Percentiles rank a stretch among this genome's conserved stretches.
These are phyloP conservation scores for Paecilomyces sp. DNA, from an alignment of 2,329 filamentous ascomycete species.

Conservation along the genomic window DNA sequence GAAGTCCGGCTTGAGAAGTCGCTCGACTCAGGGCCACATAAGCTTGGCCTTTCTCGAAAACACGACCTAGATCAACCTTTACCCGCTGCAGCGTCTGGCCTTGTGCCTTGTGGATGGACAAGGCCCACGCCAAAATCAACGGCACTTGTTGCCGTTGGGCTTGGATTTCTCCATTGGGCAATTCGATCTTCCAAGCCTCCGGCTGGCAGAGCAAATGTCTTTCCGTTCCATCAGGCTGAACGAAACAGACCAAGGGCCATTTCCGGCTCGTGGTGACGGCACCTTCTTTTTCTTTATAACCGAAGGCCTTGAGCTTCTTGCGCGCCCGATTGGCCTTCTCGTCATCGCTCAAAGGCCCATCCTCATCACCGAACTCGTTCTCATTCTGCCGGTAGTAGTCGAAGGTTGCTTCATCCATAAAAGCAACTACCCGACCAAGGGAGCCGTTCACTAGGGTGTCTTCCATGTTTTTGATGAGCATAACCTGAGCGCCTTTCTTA, in stretches of 20 bases:
- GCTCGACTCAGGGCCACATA: slow-evolving; percentile 95
- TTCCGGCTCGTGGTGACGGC: slow-evolving; percentile 46
- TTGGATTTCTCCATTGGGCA: slow-evolving; percentile 91
- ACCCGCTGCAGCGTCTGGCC: slow-evolving; percentile 90
- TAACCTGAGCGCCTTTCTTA: slow-evolving; percentile 91
- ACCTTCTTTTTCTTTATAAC: slow-evolving; percentile 41
- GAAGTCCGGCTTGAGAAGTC: slow-evolving; percentile 76
- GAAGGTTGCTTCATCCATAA: slow-evolving; percentile 64
- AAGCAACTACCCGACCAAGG: slow-evolving; percentile 73
- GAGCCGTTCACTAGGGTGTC: slow-evolving; percentile 91
- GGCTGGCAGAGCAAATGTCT: slow-evolving; percentile 73
- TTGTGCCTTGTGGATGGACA: slow-evolving; percentile 97
- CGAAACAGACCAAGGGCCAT: slow-evolving; percentile 81
- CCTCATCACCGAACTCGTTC: slow-evolving; percentile 45
- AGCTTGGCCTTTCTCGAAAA: slow-evolving; percentile 96
- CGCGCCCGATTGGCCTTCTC: slow-evolving; percentile 36
- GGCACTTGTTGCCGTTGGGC: slow-evolving; percentile 77
- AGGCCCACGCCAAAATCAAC: slow-evolving; percentile 89
- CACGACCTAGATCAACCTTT: slow-evolving; percentile 83
- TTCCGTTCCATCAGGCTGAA: slow-evolving; percentile 67
- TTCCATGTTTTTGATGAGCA: slow-evolving; percentile 99
- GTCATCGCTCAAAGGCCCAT: slow-evolving; percentile 40
- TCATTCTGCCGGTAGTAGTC: slow-evolving; percentile 53
- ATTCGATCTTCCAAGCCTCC: slow-evolving; percentile 92
- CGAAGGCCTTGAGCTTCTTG: slow-evolving; percentile 51